phyloP scores from a whole-genome alignment of 768 basidiomycete genomes.

The Boletus subcaerulescens region DNA sequence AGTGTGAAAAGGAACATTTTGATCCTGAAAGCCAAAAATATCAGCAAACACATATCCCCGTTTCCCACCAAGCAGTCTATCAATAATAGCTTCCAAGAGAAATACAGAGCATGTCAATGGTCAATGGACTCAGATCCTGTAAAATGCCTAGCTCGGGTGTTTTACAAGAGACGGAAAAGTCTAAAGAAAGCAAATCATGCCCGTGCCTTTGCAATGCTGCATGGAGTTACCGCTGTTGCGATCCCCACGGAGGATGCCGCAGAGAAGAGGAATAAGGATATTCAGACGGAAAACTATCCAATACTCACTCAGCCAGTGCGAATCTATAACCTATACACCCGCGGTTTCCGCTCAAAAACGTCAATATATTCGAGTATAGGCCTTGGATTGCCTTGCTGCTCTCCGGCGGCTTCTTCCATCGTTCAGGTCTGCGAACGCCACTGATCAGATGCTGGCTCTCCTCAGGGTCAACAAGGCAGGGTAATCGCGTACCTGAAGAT shows the following conservation, averaged over 20 bases:
- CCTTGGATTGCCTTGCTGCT: slow-evolving; percentile 44
- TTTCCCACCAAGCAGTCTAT: neutral
- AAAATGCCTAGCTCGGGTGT: neutral
- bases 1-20: slow-evolving; percentile 61
- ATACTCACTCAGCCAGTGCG: slow-evolving; percentile 55
- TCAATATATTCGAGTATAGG: slow-evolving; percentile 50
- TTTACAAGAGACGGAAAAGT: slow-evolving; percentile 10
- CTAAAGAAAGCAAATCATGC: slow-evolving; percentile 23
- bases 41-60: slow-evolving; percentile 6
- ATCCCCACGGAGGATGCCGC: slow-evolving; percentile 4
- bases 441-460: slow-evolving; percentile 16
- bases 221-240: slow-evolving; percentile 9
- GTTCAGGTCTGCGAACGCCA: slow-evolving; percentile 43
- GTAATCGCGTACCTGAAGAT: slow-evolving; percentile 48
- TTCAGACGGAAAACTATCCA: neutral
- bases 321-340: slow-evolving; percentile 64
- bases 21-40: slow-evolving; percentile 43
- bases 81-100: neutral
- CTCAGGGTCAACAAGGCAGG: slow-evolving; percentile 23
- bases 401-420: slow-evolving; percentile 44
- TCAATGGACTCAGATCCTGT: neutral
- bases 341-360: slow-evolving; percentile 57
- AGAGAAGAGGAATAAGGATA: slow-evolving; percentile 9
- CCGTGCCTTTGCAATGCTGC: slow-evolving; percentile 5
- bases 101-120: neutral